Evolutionary conservation across 352 stramenopile genomes (phyloP), one percentile per base, ranked within the genome.

Genomic region (Phytophthora litchii): DNA sequence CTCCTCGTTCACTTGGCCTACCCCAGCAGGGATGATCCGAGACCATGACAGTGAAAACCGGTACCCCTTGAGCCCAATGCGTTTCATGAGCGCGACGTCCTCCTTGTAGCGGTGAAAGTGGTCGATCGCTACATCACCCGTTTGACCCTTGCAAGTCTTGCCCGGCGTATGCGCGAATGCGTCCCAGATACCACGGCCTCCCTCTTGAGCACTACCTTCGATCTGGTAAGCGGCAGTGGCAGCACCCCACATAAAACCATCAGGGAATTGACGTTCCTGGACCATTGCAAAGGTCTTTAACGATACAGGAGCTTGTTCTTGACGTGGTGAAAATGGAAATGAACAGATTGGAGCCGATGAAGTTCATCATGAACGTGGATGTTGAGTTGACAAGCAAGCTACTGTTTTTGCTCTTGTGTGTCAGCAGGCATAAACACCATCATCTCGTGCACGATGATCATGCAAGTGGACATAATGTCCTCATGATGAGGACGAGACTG

Each of bases 151-250:
- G 37, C 70, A 50, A 0, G 88, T 73, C 32, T 91, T 92, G 44
- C 74, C 74, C 0, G 78, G 72, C 34, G 83, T 72, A 59, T 81
- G 57, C 23, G 76, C 79, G 68, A 93, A 98, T 14, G 76, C 81
- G 74, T 98, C 94, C 94, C 94, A 98, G 57, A 97, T 97, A 32
- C 87, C 88, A n/a, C 90, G 76, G 8, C 92, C 92, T 43, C 85
- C 92, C 47, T 93, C 80, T 19, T 94, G 60, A 11, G 72, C 66
- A 12, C 76, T 93, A 21, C 94, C 95, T 74, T 98, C 94, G 54
- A 98, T 91, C 74, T 98, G 93, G 76, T 97, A 98, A 27, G 84
- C 66, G 11, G 92, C 90, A 0, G 91, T 97, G 23, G 91, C 80
- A 3, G 78, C 76, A 32, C 94, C 94, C 82, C 83, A 98, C 19